Base-by-base conservation (phyloP, 768 basidiomycete genomes). In the Coprinopsis sp. region DNA sequence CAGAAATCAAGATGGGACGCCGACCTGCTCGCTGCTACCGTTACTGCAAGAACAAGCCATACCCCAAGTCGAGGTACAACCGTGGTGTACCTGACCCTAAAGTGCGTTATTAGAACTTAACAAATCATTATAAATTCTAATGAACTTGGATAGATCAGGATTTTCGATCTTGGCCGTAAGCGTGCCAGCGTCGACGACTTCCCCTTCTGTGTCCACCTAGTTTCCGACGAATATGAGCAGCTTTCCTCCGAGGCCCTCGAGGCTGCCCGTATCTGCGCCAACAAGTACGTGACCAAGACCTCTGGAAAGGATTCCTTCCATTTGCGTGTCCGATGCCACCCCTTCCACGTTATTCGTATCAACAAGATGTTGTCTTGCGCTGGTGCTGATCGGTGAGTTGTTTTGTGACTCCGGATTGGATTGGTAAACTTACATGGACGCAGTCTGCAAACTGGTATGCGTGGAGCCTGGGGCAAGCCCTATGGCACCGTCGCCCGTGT, bases 341-440 rank as follows among this genome's bases (percentile, higher is more conserved):
- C 95, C 33, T 96, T 87, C 91, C 96, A 99, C 67, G 91, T 98
- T 60, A 70, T 99, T 72, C 88, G 96, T 54, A 96, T 96, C 84
- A 96, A 98, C 88, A 98, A 99, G 85, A 98, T 96, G 91, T 88
- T 98, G 78, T 89, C 86, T 49, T 98, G 96, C 66, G 96, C 96
- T 58, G 95, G 96, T 58, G 94, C 96, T 60, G 96, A 99, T 91
- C 77, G 91, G 90, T 87, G 51, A 37, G 80, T 64, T 6, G 5
- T n/a, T 41, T 18, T n/a, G 4, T 23, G 37, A 25, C 28, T 18
- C n/a, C 11, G 7, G 14, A 11, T 28, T 5, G 18, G 8, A 12
- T 28, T n/a, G n/a, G n/a, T n/a, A n/a, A n/a, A n/a, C n/a, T n/a
- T n/a, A n/a, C 33, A 12, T 22, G 39, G 12, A 46, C 28, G 37